A percentile compares a stretch with the other conserved stretches of the same genome.
phyloP scores from a whole-genome alignment of 371 early-diverging fungal species.

The Cokeromyces recurvatus region DNA sequence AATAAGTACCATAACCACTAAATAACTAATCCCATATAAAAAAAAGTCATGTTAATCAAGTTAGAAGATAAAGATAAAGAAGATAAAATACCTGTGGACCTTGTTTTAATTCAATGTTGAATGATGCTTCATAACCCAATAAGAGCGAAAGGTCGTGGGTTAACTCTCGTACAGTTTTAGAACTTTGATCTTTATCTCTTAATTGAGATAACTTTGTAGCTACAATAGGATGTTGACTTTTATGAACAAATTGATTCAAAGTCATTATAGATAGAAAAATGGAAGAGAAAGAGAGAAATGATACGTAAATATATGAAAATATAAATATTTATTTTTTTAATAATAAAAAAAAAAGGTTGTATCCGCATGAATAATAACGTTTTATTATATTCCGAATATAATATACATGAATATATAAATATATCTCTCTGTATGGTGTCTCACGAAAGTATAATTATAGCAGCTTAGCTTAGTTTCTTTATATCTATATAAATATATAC shows the following conservation, averaged over 20 bases:
- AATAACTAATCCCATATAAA: too few species aligned
- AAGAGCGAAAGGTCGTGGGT: slow-evolving; percentile 57
- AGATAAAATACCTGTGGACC: too few species aligned
- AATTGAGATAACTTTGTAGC: slow-evolving; percentile 68
- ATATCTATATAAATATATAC: too few species aligned
- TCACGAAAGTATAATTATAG: too few species aligned
- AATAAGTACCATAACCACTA: slow-evolving; percentile 36
- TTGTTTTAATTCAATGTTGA: slow-evolving; percentile 15
- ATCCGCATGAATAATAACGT: too few species aligned
- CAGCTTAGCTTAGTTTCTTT: too few species aligned
- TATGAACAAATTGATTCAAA: slow-evolving; percentile 15
- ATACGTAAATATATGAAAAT: too few species aligned
- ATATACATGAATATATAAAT: neutral
- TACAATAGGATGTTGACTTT: slow-evolving; percentile 66
- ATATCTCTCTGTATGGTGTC: too few species aligned
- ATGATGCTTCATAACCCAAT: slow-evolving; percentile 71
- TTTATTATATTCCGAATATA: too few species aligned
- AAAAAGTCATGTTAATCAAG: neutral
- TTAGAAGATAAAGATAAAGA: too few species aligned
- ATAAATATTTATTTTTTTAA: neutral
- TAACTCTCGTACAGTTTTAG: slow-evolving; percentile 69
- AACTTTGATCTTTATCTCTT: slow-evolving; percentile 48
- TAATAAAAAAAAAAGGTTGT: slow-evolving; percentile 14
- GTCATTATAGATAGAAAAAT: slow-evolving; percentile 7
- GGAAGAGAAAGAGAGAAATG: slow-evolving; percentile 8